Evolutionary conservation across 23 red algal genomes (phyloP).

Genomic region (Pyropia haitanensis): DNA sequence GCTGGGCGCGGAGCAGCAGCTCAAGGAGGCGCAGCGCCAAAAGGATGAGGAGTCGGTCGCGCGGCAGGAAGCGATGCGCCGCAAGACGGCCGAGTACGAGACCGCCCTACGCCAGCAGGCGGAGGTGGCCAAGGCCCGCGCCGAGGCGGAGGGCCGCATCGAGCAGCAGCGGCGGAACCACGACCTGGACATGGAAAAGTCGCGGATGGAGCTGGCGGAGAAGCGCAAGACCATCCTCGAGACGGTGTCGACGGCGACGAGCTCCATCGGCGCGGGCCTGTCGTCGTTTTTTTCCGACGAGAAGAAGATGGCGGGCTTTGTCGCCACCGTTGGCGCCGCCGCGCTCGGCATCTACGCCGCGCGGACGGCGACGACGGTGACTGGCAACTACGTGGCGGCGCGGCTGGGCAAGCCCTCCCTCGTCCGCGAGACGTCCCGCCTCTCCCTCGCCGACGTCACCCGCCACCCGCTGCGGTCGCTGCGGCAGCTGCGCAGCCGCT

Average conservation of each 20-base stretch:
- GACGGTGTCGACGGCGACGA: constrained; percentile 32
- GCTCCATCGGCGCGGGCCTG: constrained; percentile 50
- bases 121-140: constrained; percentile 55
- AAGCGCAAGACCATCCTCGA: constrained; percentile 62
- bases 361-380: constrained; percentile 31
- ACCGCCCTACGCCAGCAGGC: constrained; percentile 46
- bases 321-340: constrained; percentile 38
- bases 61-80: constrained; percentile 58
- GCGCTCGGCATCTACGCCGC: constrained; percentile 62
- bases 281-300: constrained; percentile 52
- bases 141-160: constrained; percentile 73
- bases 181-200: constrained; percentile 53
- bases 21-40: constrained; percentile 62
- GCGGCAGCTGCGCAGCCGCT: constrained; percentile 10
- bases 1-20: constrained; percentile 30
- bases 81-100: constrained; percentile 73
- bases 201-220: constrained; percentile 39
- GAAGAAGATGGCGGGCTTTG: constrained; percentile 38
- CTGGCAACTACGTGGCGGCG: constrained; percentile 41
- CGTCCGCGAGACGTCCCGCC: constrained; percentile 53
- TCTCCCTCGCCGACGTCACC: constrained; percentile 23
- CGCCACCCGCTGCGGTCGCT: constrained; percentile 34
- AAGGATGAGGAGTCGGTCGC: constrained; percentile 75
- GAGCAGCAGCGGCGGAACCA: constrained; percentile 61
- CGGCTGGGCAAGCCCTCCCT: constrained; percentile 58